Evolutionary conservation across 495 filamentous ascomycete species (phyloP).

Genomic region (Penicillium goetzii): DNA sequence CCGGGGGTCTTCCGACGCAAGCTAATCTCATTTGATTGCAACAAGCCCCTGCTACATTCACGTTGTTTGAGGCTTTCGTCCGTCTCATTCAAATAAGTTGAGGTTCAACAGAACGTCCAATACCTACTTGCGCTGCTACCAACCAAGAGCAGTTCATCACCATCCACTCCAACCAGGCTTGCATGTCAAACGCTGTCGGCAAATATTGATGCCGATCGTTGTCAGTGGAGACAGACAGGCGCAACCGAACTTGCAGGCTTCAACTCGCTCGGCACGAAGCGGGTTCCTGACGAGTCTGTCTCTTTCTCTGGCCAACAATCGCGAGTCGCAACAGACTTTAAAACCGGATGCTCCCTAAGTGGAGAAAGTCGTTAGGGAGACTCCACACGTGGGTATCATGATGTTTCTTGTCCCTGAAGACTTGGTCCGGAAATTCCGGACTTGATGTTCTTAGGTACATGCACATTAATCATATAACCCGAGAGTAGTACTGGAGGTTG

Average conservation of each 20-base stretch:
- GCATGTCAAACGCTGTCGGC: neutral
- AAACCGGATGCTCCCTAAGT: neutral
- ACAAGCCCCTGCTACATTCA: too few species aligned
- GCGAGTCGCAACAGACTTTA: neutral
- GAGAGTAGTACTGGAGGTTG: neutral
- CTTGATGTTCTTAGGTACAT: neutral
- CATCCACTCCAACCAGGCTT: neutral
- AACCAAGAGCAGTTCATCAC: neutral
- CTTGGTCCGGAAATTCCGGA: slow-evolving; percentile 11
- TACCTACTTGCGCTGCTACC: too few species aligned
- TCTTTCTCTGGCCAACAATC: neutral
- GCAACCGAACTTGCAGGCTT: slow-evolving; percentile 12
- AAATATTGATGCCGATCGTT: slow-evolving; percentile 15
- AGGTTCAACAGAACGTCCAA: too few species aligned
- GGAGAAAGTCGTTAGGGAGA: neutral
- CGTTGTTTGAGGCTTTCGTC: too few species aligned
- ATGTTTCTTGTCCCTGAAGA: neutral
- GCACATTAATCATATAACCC: neutral
- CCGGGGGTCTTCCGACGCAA: too few species aligned
- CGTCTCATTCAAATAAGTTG: too few species aligned
- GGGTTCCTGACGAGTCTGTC: slow-evolving; percentile 7
- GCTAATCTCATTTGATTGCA: too few species aligned
- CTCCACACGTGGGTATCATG: neutral
- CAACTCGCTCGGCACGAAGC: neutral
- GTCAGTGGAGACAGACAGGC: slow-evolving; percentile 7